These are phyloP conservation scores for Podospora tetraspora DNA, from an alignment of 495 filamentous ascomycete species.

Conservation along the genomic window DNA sequence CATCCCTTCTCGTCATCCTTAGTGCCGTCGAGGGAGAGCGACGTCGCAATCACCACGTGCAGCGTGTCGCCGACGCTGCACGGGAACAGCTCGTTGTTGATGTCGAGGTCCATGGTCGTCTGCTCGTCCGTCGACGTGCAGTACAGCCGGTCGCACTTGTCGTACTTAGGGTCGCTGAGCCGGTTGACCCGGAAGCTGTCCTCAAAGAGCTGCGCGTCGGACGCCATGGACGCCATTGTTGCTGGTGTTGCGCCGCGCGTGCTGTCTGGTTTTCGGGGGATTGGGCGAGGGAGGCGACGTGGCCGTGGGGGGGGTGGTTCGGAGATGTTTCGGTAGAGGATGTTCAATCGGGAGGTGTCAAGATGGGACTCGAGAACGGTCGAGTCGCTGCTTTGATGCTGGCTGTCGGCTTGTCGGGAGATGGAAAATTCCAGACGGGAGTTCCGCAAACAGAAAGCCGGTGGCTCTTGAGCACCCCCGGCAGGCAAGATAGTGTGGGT, in stretches of 20 bases:
- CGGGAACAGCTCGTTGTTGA: slow-evolving; percentile 91
- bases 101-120: slow-evolving; percentile 77
- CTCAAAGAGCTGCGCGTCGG: slow-evolving; percentile 86
- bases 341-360: background rate
- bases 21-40: slow-evolving; percentile 76
- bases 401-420: background rate
- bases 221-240: slow-evolving; percentile 46
- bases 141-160: slow-evolving; percentile 79
- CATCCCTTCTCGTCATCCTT: slow-evolving; percentile 68
- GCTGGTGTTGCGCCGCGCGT: slow-evolving; percentile 25
- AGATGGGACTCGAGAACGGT: background rate
- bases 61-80: slow-evolving; percentile 65
- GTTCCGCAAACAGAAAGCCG: slow-evolving; percentile 13
- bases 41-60: slow-evolving; percentile 73
- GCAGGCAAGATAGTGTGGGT: slow-evolving; percentile 13
- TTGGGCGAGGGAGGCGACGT: background rate
- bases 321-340: background rate
- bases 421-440: slow-evolving; percentile 17
- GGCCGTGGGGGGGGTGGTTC: background rate
- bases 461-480: slow-evolving; percentile 8
- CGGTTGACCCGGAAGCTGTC: slow-evolving; percentile 79
- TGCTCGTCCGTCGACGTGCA: slow-evolving; percentile 64
- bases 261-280: background rate
- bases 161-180: slow-evolving; percentile 81
- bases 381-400: background rate